These are phyloP conservation scores for Macrolepiota albuminosa DNA, from an alignment of 768 basidiomycete species.

Conservation along the genomic window DNA sequence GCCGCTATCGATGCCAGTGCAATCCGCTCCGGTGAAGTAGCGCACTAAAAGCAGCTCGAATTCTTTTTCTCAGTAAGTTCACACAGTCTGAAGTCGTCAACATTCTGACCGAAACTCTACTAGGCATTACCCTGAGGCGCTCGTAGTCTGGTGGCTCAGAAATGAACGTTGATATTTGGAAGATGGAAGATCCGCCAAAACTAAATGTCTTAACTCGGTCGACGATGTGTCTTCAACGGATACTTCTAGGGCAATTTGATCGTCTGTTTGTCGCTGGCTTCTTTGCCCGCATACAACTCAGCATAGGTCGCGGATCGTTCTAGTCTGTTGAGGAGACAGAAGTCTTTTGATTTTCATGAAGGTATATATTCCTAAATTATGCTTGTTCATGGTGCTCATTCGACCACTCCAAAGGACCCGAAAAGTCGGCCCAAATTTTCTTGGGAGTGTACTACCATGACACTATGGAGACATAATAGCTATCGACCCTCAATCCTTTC, in stretches of 20 bases:
- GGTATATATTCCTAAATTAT: background rate
- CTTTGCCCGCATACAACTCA: background rate
- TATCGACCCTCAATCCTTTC: background rate
- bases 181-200: background rate
- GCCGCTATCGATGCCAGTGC: background rate
- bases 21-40: background rate
- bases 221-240: background rate
- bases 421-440: background rate
- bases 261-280: slow-evolving; percentile 3
- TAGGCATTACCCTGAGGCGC: background rate
- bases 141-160: slow-evolving; percentile 5
- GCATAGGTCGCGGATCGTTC: slow-evolving; percentile 5
- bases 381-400: background rate
- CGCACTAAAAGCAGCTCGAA: background rate
- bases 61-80: background rate
- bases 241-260: slow-evolving; percentile 8
- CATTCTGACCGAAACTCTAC: background rate
- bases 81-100: background rate
- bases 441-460: background rate
- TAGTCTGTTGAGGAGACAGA: slow-evolving; percentile 3
- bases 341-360: slow-evolving; percentile 4
- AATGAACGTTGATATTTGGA: slow-evolving; percentile 5
- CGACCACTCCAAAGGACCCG: background rate
- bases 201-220: background rate
- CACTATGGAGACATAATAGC: background rate